These are phyloP conservation scores for Viola pubescens DNA, from an alignment of 441 rosid species.

Conservation along the genomic window DNA sequence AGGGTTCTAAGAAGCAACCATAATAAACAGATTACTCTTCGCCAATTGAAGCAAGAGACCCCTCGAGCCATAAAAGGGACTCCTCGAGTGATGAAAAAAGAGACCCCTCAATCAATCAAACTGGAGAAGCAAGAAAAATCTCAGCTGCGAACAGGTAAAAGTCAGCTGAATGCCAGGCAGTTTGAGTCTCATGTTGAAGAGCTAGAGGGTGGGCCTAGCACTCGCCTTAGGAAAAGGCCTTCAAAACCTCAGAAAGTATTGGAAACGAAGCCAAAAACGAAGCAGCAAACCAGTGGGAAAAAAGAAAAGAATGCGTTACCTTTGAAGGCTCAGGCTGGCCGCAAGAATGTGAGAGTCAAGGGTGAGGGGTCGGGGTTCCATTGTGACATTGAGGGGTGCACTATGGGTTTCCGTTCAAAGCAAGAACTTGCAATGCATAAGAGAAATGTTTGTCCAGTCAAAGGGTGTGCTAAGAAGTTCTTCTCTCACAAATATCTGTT, in stretches of 20 bases:
- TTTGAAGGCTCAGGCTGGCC: conserved; percentile 22
- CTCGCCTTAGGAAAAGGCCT: conserved; percentile 67
- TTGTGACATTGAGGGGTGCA: conserved; percentile 93
- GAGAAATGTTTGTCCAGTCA: conserved; percentile 79
- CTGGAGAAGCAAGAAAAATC: conserved; percentile 32
- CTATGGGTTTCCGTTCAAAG: conserved; percentile 67
- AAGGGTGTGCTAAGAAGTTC: conserved; percentile 92
- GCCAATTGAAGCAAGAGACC: conserved; percentile 30
- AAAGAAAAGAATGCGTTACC: conserved; percentile 30
- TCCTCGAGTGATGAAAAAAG: conserved; percentile 23
- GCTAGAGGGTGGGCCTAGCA: conserved; percentile 71
- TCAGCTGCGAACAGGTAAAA: conserved; percentile 26
- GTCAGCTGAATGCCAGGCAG: conserved; percentile 21
- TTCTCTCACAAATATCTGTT: conserved; percentile 94
- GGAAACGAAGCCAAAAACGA: conserved; percentile 36
- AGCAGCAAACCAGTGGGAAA: conserved; percentile 46
- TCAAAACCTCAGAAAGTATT: conserved; percentile 34
- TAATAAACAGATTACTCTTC: conserved; percentile 20
- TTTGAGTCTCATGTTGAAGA: conserved; percentile 28
- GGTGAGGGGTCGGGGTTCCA: conserved; percentile 50
- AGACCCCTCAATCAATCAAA: conserved; percentile 20
- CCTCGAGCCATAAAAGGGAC: conserved; percentile 22
- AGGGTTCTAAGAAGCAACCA: conserved; percentile 26
- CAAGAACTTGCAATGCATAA: conserved; percentile 76
- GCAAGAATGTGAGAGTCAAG: conserved; percentile 31